phyloP scores from a whole-genome alignment of 73 alveolate species.

The Tetrahymena borealis region DNA sequence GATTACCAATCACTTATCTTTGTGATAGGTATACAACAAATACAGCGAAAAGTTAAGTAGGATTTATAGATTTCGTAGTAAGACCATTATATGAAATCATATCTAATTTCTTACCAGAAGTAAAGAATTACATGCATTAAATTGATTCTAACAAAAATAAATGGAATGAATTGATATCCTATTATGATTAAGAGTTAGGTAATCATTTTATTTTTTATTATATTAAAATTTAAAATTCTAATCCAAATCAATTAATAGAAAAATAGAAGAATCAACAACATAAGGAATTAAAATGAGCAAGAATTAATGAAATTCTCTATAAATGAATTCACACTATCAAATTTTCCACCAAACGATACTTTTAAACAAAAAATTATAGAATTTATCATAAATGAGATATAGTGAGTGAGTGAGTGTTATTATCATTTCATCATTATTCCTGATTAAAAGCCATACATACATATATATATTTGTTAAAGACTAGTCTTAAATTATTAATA shows the following conservation, averaged over 20 bases:
- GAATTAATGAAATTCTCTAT: too few relatives aligned
- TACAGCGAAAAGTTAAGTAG: slow-evolving; percentile 75
- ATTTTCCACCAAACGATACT: too few relatives aligned
- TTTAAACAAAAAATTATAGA: too few relatives aligned
- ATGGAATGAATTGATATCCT: slow-evolving; percentile 23
- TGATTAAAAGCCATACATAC: too few relatives aligned
- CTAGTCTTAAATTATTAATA: too few relatives aligned
- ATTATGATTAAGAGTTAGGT: slow-evolving; percentile 13
- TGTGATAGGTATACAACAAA: slow-evolving; percentile 79
- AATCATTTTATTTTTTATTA: neutral
- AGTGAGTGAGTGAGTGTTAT: too few relatives aligned
- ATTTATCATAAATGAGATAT: too few relatives aligned
- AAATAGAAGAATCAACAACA: neutral
- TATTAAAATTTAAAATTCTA: neutral
- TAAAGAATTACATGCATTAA: slow-evolving; percentile 5
- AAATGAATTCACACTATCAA: too few relatives aligned
- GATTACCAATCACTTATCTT: slow-evolving; percentile 67
- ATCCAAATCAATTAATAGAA: neutral
- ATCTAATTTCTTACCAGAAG: slow-evolving; percentile 2
- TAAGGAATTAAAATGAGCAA: neutral
- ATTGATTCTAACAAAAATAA: slow-evolving; percentile 15
- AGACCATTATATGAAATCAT: slow-evolving; percentile 11
- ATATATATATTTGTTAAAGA: too few relatives aligned
- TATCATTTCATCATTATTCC: too few relatives aligned
- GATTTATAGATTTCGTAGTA: slow-evolving; percentile 39